These are phyloP conservation scores for Danielia oregonensis DNA, from an alignment of 805 yeast species.

Conservation along the genomic window DNA sequence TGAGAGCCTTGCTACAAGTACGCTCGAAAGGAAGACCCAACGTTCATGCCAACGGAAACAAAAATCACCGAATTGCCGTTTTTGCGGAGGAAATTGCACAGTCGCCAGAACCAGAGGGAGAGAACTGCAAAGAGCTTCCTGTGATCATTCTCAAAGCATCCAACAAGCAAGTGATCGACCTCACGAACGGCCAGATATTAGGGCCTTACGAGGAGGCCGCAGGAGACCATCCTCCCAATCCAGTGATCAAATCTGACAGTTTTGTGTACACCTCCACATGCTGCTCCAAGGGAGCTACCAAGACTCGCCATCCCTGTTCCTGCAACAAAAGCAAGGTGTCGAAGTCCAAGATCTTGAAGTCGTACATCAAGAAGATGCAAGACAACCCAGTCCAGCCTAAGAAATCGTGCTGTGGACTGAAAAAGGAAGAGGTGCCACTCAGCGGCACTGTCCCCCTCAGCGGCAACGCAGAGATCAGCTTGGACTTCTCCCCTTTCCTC, in stretches of 20 bases:
- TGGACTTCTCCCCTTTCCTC: not conserved
- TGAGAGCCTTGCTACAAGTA: slow-evolving; percentile 78
- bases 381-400: not conserved
- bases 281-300: slow-evolving; percentile 23
- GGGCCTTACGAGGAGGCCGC: slow-evolving; percentile 33
- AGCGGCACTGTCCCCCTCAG: not conserved
- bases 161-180: slow-evolving; percentile 37
- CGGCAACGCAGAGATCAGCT: not conserved
- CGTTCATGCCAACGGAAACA: slow-evolving; percentile 47
- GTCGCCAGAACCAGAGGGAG: slow-evolving; percentile 1
- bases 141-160: slow-evolving; percentile 35
- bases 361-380: slow-evolving; percentile 24
- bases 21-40: slow-evolving; percentile 87
- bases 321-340: slow-evolving; percentile 29
- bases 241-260: slow-evolving; percentile 19
- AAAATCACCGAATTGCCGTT: slow-evolving; percentile 57
- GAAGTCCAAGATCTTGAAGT: slow-evolving; percentile 32
- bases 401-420: not conserved
- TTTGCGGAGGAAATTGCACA: slow-evolving; percentile 41
- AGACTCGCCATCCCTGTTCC: slow-evolving; percentile 24
- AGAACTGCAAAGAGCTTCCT: slow-evolving; percentile 17
- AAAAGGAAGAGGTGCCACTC: slow-evolving; percentile 1
- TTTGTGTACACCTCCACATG: slow-evolving; percentile 34
- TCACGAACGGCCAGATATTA: slow-evolving; percentile 33
- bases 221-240: slow-evolving; percentile 3